Base-by-base conservation (phyloP, 1,139 yeast species). In the Blastobotrys malaysiensis region DNA sequence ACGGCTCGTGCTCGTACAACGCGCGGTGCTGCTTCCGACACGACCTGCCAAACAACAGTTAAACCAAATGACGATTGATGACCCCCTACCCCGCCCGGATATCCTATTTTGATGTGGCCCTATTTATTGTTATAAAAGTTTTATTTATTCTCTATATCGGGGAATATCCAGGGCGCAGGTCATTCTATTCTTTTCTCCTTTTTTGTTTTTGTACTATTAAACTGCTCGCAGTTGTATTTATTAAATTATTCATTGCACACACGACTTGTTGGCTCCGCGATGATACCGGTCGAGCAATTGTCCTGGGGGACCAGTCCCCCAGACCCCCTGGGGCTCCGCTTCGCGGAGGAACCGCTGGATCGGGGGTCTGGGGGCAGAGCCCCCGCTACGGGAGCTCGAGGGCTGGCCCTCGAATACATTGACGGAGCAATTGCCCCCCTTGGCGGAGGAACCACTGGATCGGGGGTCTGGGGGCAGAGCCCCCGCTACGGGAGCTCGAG, bases 1-100 rank as follows among this genome's bases (percentile, higher is more conserved):
- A 78, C 54, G 97, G 97, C 20, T 75, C 81, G 52, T 90, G 97
- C 69, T 82, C 95, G 52, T 90, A 90, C 70, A 96, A 96, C 36
- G 88, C 82, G 69, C 80, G 97, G 67, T 90, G 97, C 70, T 88
- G 96, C 67, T 90, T 90, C 75, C 87, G 86, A 67, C 97, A 90
- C 71, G 75, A 63, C 46, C 39, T 13, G 4, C 39, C 39, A 2
- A 31, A 7, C 14, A 31, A n/a, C 26, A 5, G 26, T 22, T 22
- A 22, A 22, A n/a, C 31, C 11, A 26, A 31, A 31, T 31, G 39
- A 31, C 39, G 39, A 31, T 31, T 31, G 39, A 31, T 31, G 39
- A 31, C 39, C 5, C 11, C 39, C 39, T 3, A 14, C 39, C 16
- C 11, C 39, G n/a, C 16, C n/a, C n/a, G 39, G 39, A 16, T n/a